These are phyloP conservation scores for Platanthera zijinensis DNA, from an alignment of 106 monocot species.

Conservation along the genomic window DNA sequence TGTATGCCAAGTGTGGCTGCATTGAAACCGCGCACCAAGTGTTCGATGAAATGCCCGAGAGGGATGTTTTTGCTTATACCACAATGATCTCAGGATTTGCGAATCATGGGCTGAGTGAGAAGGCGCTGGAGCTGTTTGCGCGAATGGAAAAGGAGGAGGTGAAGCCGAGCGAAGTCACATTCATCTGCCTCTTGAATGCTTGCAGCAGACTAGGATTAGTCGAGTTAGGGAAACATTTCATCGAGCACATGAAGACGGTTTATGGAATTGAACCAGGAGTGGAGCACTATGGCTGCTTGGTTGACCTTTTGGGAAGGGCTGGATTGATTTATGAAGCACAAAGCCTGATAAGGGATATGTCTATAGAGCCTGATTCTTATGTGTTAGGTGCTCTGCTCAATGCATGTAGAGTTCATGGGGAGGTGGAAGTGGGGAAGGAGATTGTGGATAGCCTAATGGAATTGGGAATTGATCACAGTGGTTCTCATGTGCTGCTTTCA, in stretches of 20 bases:
- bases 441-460: slow-evolving; percentile 35
- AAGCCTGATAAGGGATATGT: slow-evolving; percentile 43
- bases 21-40: slow-evolving; percentile 33
- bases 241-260: slow-evolving; percentile 36
- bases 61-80: slow-evolving; percentile 78
- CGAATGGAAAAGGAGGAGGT: slow-evolving; percentile 56
- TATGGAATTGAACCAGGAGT: slow-evolving; percentile 54
- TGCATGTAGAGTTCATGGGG: slow-evolving; percentile 52
- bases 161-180: slow-evolving; percentile 70
- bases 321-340: slow-evolving; percentile 62
- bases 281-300: slow-evolving; percentile 81
- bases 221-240: slow-evolving; percentile 35
- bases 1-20: slow-evolving; percentile 59
- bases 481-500: slow-evolving; percentile 66
- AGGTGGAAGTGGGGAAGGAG: slow-evolving; percentile 34
- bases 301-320: slow-evolving; percentile 62
- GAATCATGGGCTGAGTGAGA: slow-evolving; percentile 39
- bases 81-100: slow-evolving; percentile 81
- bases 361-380: slow-evolving; percentile 68
- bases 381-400: slow-evolving; percentile 74
- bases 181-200: slow-evolving; percentile 66
- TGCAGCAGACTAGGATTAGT: slow-evolving; percentile 61
- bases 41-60: slow-evolving; percentile 42
- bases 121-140: slow-evolving; percentile 46
- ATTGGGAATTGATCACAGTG: slow-evolving; percentile 57